phyloP scores from a whole-genome alignment of 1,284 basidiomycete species.

The Erythrobasidium hasegawianum region DNA sequence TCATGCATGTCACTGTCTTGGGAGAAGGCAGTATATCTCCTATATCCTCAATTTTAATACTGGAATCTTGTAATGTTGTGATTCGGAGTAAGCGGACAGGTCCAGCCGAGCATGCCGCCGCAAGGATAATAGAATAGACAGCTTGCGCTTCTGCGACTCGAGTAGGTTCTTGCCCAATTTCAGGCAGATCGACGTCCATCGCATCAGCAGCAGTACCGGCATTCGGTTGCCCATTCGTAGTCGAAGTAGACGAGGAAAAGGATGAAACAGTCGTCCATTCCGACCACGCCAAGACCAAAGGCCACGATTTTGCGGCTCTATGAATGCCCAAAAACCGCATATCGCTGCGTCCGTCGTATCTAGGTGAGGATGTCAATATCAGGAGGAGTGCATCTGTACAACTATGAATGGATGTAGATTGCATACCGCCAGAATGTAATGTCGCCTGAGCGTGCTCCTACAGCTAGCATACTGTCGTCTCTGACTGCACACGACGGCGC shows the following conservation, averaged over 20 bases:
- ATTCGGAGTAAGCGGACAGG: conserved; percentile 3
- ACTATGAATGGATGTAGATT: neutral
- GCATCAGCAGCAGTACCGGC: neutral
- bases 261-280: neutral
- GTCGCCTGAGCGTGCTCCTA: conserved; percentile 8
- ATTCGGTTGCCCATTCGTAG: neutral
- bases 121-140: neutral
- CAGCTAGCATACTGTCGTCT: conserved; percentile 26
- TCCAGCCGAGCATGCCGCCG: conserved; percentile 5
- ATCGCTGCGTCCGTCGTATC: neutral
- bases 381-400: too few relatives aligned
- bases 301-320: neutral
- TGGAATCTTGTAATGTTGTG: neutral
- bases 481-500: neutral
- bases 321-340: neutral
- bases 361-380: too few relatives aligned
- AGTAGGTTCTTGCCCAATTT: neutral
- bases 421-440: conserved; percentile 28
- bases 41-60: neutral
- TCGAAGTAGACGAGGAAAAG: neutral
- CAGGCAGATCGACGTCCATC: neutral
- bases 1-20: conserved; percentile 9
- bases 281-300: neutral
- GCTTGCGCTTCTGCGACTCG: neutral
- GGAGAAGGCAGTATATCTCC: neutral